These are phyloP conservation scores for Diplodia mutila DNA, from an alignment of 2,329 filamentous ascomycete species.

Conservation along the genomic window DNA sequence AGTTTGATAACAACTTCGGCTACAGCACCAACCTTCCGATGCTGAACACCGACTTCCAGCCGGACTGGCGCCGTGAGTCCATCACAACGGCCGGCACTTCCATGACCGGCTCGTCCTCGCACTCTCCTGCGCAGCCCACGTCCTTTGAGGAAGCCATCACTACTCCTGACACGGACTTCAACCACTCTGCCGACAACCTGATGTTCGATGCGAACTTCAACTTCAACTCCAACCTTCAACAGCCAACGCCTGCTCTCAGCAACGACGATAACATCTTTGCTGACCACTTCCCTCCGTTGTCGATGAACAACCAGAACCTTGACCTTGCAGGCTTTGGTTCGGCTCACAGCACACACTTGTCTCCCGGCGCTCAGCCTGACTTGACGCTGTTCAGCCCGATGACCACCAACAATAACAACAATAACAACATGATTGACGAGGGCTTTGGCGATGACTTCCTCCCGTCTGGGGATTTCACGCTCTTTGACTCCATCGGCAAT, in stretches of 20 bases:
- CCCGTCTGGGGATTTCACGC: conserved; percentile 62
- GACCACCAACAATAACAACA: conserved; percentile 48
- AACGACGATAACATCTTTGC: conserved; percentile 43
- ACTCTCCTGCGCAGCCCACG: conserved; percentile 47
- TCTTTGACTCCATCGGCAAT: conserved; percentile 50
- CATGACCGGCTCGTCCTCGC: conserved; percentile 45
- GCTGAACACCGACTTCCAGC: conserved; percentile 28
- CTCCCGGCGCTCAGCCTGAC: conserved; percentile 69
- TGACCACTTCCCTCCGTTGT: conserved; percentile 25
- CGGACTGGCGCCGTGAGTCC: conserved; percentile 44
- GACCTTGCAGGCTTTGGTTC: conserved; percentile 1
- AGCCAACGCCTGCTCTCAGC: conserved; percentile 55
- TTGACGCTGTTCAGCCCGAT: conserved; percentile 71
- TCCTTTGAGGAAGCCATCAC: conserved; percentile 50
- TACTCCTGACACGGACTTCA: conserved; percentile 56
- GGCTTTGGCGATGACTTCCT: conserved; percentile 54
- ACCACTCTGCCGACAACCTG: conserved; percentile 59
- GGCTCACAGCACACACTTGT: conserved; percentile 59
- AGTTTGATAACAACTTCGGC: conserved; percentile 27
- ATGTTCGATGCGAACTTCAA: conserved; percentile 65
- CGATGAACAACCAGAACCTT: conserved; percentile 9
- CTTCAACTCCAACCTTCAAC: conserved; percentile 58
- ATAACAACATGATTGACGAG: conserved; percentile 65
- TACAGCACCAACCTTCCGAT: conserved; percentile 5
- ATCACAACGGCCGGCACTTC: conserved; percentile 40